Conservation (phyloP, 2,329 filamentous ascomycete species). For the Beauveria sp. region DNA sequence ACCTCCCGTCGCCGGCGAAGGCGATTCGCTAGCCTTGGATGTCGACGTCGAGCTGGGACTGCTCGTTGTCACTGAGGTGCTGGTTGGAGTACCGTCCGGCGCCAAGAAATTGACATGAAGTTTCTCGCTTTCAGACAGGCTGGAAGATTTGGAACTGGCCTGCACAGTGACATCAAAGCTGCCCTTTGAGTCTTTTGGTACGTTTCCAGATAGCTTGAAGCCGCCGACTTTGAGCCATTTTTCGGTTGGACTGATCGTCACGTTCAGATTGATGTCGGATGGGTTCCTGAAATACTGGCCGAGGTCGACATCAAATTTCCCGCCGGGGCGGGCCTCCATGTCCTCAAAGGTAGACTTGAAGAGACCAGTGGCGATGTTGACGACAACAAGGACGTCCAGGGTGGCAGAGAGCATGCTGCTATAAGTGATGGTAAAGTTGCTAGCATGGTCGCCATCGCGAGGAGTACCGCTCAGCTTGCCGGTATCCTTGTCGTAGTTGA, state of each 20-base stretch:
- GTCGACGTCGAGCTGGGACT: slow-evolving; percentile 20
- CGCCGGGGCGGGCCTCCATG: slow-evolving; percentile 33
- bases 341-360: slow-evolving; percentile 33
- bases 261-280: slow-evolving; percentile 28
- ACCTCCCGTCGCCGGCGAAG: slow-evolving; percentile 13
- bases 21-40: slow-evolving; percentile 16
- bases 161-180: slow-evolving; percentile 24
- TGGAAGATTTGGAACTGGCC: slow-evolving; percentile 26
- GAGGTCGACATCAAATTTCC: slow-evolving; percentile 36
- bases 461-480: slow-evolving; percentile 59
- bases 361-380: slow-evolving; percentile 29
- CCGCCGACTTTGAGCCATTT: slow-evolving; percentile 37
- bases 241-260: slow-evolving; percentile 28
- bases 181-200: slow-evolving; percentile 28
- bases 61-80: slow-evolving; percentile 15
- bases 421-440: slow-evolving; percentile 56
- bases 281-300: slow-evolving; percentile 33
- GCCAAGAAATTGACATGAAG: slow-evolving; percentile 29
- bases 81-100: slow-evolving; percentile 18
- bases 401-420: slow-evolving; percentile 51
- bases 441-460: slow-evolving; percentile 47
- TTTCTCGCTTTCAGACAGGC: slow-evolving; percentile 28
- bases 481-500: slow-evolving; percentile 54
- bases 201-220: slow-evolving; percentile 32
- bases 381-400: slow-evolving; percentile 45